A percentile compares a stretch with the other conserved stretches of the same genome.
Conservation (phyloP, 257 asterid species). For the Solanum pennellii region DNA sequence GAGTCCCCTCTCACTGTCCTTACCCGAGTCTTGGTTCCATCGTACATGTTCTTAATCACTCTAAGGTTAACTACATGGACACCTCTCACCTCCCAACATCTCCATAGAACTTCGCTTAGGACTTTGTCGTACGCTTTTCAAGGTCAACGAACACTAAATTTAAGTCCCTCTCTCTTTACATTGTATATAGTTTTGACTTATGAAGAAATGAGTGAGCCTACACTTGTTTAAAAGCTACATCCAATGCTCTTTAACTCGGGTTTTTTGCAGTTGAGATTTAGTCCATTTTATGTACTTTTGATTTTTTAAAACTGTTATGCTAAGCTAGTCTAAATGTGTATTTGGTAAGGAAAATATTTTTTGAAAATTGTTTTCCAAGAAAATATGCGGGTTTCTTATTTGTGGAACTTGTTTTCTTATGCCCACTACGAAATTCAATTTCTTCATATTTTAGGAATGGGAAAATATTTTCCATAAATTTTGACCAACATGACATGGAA, state of each 20-base stretch:
- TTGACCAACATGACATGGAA: neutral
- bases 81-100: neutral
- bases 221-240: neutral
- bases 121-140: neutral
- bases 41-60: neutral
- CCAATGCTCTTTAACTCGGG: neutral
- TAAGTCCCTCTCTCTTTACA: neutral
- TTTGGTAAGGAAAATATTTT: neutral
- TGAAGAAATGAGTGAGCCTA: neutral
- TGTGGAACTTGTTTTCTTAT: neutral
- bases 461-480: neutral
- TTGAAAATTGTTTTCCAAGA: neutral
- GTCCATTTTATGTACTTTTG: neutral
- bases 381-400: neutral
- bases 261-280: neutral
- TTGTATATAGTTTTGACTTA: neutral
- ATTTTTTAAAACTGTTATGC: neutral
- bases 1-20: neutral
- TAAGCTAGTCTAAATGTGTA: neutral
- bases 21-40: neutral
- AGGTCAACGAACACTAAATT: neutral
- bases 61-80: neutral
- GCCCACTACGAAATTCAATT: neutral
- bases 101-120: no score
- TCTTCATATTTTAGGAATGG: neutral